Conservation (phyloP, 441 rosid genomes). For the Populus hybrid region DNA sequence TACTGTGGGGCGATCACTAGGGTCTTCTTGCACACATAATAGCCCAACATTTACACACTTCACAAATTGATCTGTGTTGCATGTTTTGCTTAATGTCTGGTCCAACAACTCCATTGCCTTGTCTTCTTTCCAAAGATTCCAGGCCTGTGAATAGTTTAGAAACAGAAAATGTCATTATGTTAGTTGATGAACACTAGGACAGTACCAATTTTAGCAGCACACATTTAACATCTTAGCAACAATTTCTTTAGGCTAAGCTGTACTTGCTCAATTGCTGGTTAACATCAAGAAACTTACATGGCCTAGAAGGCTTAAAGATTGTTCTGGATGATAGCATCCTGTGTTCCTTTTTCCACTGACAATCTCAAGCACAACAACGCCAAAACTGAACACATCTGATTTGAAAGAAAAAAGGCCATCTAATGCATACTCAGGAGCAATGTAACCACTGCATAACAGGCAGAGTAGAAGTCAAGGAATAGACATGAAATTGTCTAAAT, state of each 20-base stretch:
- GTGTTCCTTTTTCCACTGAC: slow-evolving; percentile 57
- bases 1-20: slow-evolving; percentile 60
- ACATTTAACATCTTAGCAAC: too few species aligned
- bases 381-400: slow-evolving; percentile 73
- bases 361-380: slow-evolving; percentile 60
- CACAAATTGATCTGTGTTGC: slow-evolving; percentile 25
- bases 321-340: slow-evolving; percentile 39
- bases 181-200: too few species aligned
- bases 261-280: too few species aligned
- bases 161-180: not conserved
- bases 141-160: slow-evolving; percentile 37
- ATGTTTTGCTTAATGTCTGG: slow-evolving; percentile 24
- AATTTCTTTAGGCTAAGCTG: too few species aligned
- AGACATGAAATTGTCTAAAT: not conserved
- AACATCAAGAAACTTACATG: slow-evolving; percentile 35
- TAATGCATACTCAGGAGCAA: slow-evolving; percentile 69
- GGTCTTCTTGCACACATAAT: slow-evolving; percentile 65
- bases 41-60: slow-evolving; percentile 54
- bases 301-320: slow-evolving; percentile 46
- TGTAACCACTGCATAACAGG: slow-evolving; percentile 50
- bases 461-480: not conserved
- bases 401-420: slow-evolving; percentile 66
- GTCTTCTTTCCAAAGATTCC: slow-evolving; percentile 55
- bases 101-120: slow-evolving; percentile 41
- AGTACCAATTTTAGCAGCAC: too few species aligned